Evolutionary conservation across 129 eudicot genomes (phyloP).

Genomic region (Tagetes patula): DNA sequence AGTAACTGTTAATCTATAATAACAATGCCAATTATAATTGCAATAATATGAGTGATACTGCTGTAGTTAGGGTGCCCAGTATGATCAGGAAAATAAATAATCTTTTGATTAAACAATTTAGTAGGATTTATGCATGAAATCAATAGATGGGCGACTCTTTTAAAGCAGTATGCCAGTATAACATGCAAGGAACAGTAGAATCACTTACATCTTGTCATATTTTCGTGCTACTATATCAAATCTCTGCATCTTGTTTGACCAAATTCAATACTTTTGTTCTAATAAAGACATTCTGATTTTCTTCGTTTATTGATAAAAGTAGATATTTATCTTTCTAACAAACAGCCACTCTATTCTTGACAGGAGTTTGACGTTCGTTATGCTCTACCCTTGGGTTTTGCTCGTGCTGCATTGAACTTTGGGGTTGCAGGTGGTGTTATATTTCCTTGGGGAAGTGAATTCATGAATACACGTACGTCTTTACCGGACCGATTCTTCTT

Average conservation of each 20-base stretch:
- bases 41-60: too few species aligned
- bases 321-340: too few species aligned
- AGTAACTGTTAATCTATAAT: too few species aligned
- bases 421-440: conserved; percentile 71
- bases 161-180: neutral
- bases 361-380: conserved; percentile 87
- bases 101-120: too few species aligned
- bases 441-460: conserved; percentile 83
- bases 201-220: neutral
- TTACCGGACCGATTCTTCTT: conserved; percentile 80
- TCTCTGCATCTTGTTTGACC: neutral
- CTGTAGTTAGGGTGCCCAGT: too few species aligned
- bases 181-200: neutral
- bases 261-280: neutral
- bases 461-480: conserved; percentile 55
- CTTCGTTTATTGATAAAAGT: too few species aligned
- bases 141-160: neutral
- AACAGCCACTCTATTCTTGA: too few species aligned
- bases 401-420: conserved; percentile 68
- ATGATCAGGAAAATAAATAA: too few species aligned
- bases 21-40: too few species aligned
- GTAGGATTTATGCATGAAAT: neutral
- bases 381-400: conserved; percentile 84
- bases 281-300: neutral
- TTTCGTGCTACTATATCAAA: neutral